Conservation (phyloP, 1,139 yeast genomes). For the Saccharomyces hybrid region DNA sequence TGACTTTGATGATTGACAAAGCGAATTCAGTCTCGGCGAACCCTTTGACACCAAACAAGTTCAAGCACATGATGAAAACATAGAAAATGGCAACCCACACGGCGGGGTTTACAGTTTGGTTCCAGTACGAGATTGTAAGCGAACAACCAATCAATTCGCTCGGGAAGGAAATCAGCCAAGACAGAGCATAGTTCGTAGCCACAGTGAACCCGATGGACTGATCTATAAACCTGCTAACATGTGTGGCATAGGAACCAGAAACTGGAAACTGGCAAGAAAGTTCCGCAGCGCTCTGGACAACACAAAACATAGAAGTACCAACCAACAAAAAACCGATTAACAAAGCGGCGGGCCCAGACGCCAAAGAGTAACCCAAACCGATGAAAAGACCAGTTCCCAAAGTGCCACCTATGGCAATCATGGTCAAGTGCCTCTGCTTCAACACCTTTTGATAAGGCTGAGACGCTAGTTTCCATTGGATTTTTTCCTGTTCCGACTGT, state of each 20-base stretch:
- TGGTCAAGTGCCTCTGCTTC: constrained; percentile 58
- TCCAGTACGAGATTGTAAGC: constrained; percentile 61
- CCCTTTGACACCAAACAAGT: constrained; percentile 56
- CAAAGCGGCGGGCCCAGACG: constrained; percentile 55
- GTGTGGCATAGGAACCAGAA: constrained; percentile 64
- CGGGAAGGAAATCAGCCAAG: constrained; percentile 65
- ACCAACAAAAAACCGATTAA: constrained; percentile 49
- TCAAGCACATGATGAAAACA: constrained; percentile 46
- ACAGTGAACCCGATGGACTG: constrained; percentile 70
- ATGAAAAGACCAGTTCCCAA: constrained; percentile 59
- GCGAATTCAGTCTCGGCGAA: constrained; percentile 64
- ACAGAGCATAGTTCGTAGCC: constrained; percentile 65
- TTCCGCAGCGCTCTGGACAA: constrained; percentile 65
- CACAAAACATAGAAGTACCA: constrained; percentile 52
- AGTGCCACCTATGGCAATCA: constrained; percentile 63
- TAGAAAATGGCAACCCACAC: constrained; percentile 52
- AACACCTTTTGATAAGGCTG: constrained; percentile 61
- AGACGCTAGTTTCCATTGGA: constrained; percentile 57
- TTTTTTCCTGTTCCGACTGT: constrained; percentile 58
- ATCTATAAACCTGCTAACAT: constrained; percentile 58
- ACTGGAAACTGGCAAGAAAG: constrained; percentile 61
- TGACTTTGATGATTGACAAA: constrained; percentile 51
- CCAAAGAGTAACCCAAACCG: constrained; percentile 57
- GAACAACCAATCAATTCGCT: constrained; percentile 69
- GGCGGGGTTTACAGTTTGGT: constrained; percentile 15